Evolutionary conservation across 2,329 filamentous ascomycete genomes (phyloP).

Genomic region (Ascosphaera apis): DNA sequence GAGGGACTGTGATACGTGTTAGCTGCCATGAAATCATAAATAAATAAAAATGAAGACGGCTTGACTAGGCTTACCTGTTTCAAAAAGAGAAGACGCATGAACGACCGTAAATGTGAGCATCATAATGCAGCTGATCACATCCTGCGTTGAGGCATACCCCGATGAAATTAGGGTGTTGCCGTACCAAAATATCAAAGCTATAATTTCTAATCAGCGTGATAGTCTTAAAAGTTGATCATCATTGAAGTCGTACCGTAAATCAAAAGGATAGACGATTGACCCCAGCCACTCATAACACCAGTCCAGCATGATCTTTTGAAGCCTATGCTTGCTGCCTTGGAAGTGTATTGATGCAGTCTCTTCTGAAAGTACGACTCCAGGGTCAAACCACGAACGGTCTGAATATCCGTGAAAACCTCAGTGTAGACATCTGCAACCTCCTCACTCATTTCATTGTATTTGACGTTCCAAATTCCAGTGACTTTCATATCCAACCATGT

Average conservation of each 20-base stretch:
- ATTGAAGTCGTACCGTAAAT: conserved; percentile 27
- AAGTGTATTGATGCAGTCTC: conserved; percentile 34
- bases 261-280: conserved; percentile 48
- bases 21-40: too few relatives aligned
- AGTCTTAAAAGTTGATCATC: too few relatives aligned
- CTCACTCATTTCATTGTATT: conserved; percentile 40
- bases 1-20: conserved; percentile 52
- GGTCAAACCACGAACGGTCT: conserved; percentile 51
- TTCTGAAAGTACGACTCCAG: conserved; percentile 47
- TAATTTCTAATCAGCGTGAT: too few relatives aligned
- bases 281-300: conserved; percentile 54
- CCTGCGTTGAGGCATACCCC: too few relatives aligned
- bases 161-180: too few relatives aligned
- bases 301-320: conserved; percentile 41
- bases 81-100: too few relatives aligned
- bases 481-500: conserved; percentile 42
- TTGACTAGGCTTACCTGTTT: too few relatives aligned
- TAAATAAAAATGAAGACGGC: too few relatives aligned
- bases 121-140: too few relatives aligned
- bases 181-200: conserved; percentile 64
- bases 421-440: conserved; percentile 38
- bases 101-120: too few relatives aligned
- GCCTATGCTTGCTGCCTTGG: conserved; percentile 35
- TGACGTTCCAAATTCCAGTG: conserved; percentile 48
- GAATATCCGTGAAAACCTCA: conserved; percentile 59